Conservation (phyloP, 805 yeast genomes). For the Grigorovia humatica region DNA sequence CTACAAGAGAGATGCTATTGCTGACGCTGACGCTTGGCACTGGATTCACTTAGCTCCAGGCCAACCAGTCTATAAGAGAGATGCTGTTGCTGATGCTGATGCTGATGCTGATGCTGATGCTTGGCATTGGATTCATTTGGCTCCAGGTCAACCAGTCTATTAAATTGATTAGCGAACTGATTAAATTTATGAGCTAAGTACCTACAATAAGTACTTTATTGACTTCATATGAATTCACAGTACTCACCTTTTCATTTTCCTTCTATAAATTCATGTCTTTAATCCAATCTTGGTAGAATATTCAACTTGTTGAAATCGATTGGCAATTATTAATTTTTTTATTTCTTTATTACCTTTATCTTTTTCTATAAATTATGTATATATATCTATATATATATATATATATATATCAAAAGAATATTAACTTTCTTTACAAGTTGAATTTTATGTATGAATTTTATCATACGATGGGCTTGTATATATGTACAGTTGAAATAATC, state of each 20-base stretch:
- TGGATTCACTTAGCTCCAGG: constrained; percentile 19
- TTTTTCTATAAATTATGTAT: too few relatives aligned
- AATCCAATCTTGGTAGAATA: neutral
- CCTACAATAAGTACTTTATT: too few relatives aligned
- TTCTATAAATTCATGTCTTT: neutral
- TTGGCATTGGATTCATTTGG: constrained; percentile 21
- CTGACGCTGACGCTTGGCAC: constrained; percentile 22
- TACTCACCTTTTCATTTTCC: neutral
- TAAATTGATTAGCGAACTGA: constrained; percentile 10
- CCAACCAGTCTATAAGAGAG: constrained; percentile 23
- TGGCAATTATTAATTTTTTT: neutral
- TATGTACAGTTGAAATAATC: too few relatives aligned
- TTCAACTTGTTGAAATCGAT: neutral
- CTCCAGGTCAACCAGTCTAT: constrained; percentile 20
- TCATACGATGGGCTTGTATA: neutral
- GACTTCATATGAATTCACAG: neutral
- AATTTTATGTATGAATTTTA: neutral
- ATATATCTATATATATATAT: too few relatives aligned
- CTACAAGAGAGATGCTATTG: constrained; percentile 25
- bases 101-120: constrained; percentile 20
- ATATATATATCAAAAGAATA: too few relatives aligned
- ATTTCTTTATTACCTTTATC: neutral
- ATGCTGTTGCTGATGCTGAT: constrained; percentile 22
- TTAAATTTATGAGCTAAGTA: neutral
- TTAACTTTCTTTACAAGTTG: neutral